These are phyloP conservation scores for Geranomyces michiganensis DNA, from an alignment of 192 early-diverging fungal genomes.

Conservation along the genomic window DNA sequence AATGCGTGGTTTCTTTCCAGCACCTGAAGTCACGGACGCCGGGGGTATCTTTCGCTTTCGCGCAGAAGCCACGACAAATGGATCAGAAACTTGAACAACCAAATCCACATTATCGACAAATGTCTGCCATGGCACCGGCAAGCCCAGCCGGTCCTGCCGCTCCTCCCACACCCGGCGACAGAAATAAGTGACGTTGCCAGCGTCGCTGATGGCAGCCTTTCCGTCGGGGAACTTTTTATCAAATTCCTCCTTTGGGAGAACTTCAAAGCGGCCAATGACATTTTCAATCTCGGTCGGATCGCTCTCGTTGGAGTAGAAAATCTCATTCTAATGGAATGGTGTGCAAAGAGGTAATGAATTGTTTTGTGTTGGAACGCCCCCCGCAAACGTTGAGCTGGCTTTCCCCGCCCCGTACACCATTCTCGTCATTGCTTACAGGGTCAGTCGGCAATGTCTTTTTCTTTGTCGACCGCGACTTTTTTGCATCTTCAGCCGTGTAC, in stretches of 20 bases:
- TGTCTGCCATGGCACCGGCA: not conserved
- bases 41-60: not conserved
- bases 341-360: no score
- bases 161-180: slow-evolving; percentile 5
- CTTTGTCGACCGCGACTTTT: slow-evolving; percentile 4
- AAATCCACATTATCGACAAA: not conserved
- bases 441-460: not conserved
- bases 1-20: not conserved
- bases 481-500: slow-evolving; percentile 4
- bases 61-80: not conserved
- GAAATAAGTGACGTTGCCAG: slow-evolving; percentile 9
- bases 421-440: not conserved
- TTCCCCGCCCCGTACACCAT: no score
- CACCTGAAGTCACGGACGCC: not conserved
- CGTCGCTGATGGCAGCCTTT: not conserved
- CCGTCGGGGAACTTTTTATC: not conserved
- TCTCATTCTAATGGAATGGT: slow-evolving; percentile 6
- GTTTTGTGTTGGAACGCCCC: no score
- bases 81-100: not conserved
- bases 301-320: slow-evolving; percentile 10
- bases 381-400: no score
- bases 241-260: slow-evolving; percentile 7
- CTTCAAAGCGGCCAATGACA: not conserved
- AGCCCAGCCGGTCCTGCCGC: not conserved
- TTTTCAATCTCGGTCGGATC: slow-evolving; percentile 14